Conservation (phyloP, 202 grass and related monocot species). For the Bolboschoenoplectus hybrid region DNA sequence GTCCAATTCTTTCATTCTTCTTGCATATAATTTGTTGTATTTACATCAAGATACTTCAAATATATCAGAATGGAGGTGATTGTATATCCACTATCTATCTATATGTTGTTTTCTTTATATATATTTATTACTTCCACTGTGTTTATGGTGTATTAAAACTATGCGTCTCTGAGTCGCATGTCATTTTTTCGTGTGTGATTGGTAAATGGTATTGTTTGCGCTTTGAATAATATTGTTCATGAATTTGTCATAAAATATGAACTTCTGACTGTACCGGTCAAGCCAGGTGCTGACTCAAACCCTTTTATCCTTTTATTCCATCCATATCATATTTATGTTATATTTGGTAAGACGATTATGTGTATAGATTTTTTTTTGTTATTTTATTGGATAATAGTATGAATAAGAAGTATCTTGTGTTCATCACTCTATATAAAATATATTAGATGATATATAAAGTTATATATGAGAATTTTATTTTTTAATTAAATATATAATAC, state of each 20-base stretch:
- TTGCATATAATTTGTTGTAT: slow-evolving; percentile 46
- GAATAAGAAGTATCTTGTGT: too few relatives aligned
- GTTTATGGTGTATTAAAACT: slow-evolving; percentile 29
- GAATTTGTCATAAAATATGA: not conserved
- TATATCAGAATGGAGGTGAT: slow-evolving; percentile 31
- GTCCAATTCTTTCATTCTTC: slow-evolving; percentile 40
- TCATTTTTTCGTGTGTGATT: not conserved
- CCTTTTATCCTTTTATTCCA: too few relatives aligned
- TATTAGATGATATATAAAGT: too few relatives aligned
- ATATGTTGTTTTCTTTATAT: not conserved
- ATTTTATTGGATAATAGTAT: too few relatives aligned
- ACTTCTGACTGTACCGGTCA: not conserved
- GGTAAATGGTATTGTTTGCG: not conserved
- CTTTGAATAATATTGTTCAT: not conserved
- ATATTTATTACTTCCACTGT: not conserved
- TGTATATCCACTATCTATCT: not conserved
- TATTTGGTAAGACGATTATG: too few relatives aligned
- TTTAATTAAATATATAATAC: too few relatives aligned
- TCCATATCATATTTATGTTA: too few relatives aligned
- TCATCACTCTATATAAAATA: too few relatives aligned
- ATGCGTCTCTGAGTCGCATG: not conserved
- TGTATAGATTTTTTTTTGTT: too few relatives aligned
- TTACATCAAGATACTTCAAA: slow-evolving; percentile 34
- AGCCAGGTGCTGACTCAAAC: not conserved
- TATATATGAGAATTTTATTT: too few relatives aligned